Percentiles rank a stretch among this genome's conserved stretches.
These are phyloP conservation scores for Candida rishiriensis DNA, from an alignment of 805 yeast species.

Conservation along the genomic window DNA sequence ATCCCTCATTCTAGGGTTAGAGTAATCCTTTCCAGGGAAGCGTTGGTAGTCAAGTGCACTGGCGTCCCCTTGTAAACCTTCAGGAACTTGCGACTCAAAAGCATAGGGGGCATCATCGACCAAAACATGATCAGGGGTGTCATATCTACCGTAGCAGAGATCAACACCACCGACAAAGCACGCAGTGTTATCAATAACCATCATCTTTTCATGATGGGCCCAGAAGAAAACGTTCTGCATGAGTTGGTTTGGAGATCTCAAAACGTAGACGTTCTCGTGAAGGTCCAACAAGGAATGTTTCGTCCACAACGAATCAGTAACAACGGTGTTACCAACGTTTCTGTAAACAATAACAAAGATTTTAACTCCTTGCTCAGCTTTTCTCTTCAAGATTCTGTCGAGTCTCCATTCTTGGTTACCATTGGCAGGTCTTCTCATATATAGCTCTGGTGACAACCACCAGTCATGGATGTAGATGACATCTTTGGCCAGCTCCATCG, in stretches of 20 bases:
- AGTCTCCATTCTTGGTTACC: slow-evolving; percentile 93
- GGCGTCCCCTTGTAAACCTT: slow-evolving; percentile 11
- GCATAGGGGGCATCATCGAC: slow-evolving; percentile 57
- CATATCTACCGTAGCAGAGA: slow-evolving; percentile 91
- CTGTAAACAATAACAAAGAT: slow-evolving; percentile 88
- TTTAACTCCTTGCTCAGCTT: slow-evolving; percentile 93
- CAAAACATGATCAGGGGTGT: slow-evolving; percentile 91
- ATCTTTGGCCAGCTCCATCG: slow-evolving; percentile 89
- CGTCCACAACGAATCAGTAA: slow-evolving; percentile 91
- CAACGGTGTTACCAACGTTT: slow-evolving; percentile 89
- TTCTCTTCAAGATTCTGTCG: slow-evolving; percentile 80
- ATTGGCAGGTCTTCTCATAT: slow-evolving; percentile 88
- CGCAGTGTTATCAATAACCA: slow-evolving; percentile 79
- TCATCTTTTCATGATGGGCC: slow-evolving; percentile 97
- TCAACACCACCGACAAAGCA: slow-evolving; percentile 96
- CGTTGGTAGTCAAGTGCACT: slow-evolving; percentile 44
- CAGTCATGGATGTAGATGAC: slow-evolving; percentile 94
- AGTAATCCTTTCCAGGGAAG: slow-evolving; percentile 96
- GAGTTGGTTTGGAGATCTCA: slow-evolving; percentile 94
- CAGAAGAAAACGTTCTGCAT: slow-evolving; percentile 90
- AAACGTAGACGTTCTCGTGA: slow-evolving; percentile 81
- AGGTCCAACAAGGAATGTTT: slow-evolving; percentile 86
- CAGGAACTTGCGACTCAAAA: slow-evolving; percentile 21
- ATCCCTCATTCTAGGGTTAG: slow-evolving; percentile 91
- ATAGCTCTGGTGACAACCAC: slow-evolving; percentile 97